phyloP scores from a whole-genome alignment of 176 grass and related monocot genomes.

The Pontederia crassipes region DNA sequence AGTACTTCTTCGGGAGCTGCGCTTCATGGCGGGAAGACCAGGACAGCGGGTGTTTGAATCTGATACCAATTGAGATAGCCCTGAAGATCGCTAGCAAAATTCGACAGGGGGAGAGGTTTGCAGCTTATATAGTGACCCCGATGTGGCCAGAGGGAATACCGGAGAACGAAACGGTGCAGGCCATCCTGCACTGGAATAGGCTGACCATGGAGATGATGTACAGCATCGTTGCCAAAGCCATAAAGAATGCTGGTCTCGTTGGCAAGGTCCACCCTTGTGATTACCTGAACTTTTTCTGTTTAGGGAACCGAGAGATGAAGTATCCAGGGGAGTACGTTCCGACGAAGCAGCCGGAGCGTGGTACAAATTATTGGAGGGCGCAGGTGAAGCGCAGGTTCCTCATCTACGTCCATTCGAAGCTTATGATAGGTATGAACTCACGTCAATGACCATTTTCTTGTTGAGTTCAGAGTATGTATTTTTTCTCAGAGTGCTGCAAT shows the following conservation, averaged over 20 bases:
- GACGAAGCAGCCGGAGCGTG: constrained; percentile 26
- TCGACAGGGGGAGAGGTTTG: constrained; percentile 21
- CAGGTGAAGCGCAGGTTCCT: constrained; percentile 55
- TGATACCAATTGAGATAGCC: constrained; percentile 78
- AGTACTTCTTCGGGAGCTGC: constrained; percentile 93
- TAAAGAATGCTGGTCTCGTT: constrained; percentile 47
- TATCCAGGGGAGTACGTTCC: constrained; percentile 40
- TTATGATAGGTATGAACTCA: constrained; percentile 62
- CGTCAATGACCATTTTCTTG: neutral
- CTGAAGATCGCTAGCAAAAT: constrained; percentile 72
- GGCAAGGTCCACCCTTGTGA: constrained; percentile 65
- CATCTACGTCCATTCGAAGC: constrained; percentile 85
- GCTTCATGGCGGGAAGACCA: constrained; percentile 33
- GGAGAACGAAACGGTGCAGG: constrained; percentile 45
- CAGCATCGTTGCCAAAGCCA: constrained; percentile 40
- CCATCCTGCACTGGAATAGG: constrained; percentile 69
- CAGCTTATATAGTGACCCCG: constrained; percentile 38
- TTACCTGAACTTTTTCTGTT: constrained; percentile 36
- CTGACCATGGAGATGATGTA: constrained; percentile 8
- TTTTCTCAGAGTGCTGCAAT: too few species aligned
- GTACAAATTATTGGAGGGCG: constrained; percentile 54
- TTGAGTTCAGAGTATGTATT: neutral
- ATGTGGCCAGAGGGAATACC: constrained; percentile 86
- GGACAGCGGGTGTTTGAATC: constrained; percentile 37
- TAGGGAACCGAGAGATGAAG: constrained; percentile 41